A percentile compares a stretch with the other conserved stretches of the same genome.
Evolutionary conservation across 495 filamentous ascomycete species (phyloP).

Genomic region (Aspergillus coremiiformis): DNA sequence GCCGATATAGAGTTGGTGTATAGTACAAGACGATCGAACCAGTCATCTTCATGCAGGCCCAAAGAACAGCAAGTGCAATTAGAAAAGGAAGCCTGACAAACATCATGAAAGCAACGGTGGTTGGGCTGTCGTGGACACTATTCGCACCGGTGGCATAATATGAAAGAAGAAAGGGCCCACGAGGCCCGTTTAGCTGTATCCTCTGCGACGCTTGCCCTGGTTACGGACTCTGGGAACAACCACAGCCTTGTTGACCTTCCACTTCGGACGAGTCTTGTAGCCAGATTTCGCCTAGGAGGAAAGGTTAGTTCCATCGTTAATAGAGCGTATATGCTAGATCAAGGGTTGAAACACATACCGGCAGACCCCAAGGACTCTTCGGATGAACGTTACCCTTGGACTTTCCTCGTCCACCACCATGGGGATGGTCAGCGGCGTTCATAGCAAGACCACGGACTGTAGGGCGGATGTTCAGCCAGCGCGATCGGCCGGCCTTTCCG

Average conservation of each 20-base stretch:
- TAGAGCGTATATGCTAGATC: background rate
- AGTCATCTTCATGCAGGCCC: constrained; percentile 4
- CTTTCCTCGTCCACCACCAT: constrained; percentile 97
- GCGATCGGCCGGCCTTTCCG: constrained; percentile 85
- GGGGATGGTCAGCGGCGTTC: constrained; percentile 95
- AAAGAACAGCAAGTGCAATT: constrained; percentile 4
- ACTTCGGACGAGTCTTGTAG: constrained; percentile 81
- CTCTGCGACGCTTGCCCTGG: constrained; percentile 60
- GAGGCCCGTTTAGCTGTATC: constrained; percentile 31
- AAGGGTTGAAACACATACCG: constrained; percentile 54
- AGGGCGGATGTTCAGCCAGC: constrained; percentile 89
- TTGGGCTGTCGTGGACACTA: background rate
- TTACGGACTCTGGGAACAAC: constrained; percentile 67
- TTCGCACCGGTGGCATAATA: constrained; percentile 12
- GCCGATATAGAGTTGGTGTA: constrained; percentile 20
- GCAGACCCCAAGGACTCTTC: constrained; percentile 90
- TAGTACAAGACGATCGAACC: constrained; percentile 18
- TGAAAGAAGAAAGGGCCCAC: constrained; percentile 8
- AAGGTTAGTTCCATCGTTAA: constrained; percentile 14
- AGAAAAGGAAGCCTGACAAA: background rate
- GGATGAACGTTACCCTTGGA: constrained; percentile 95
- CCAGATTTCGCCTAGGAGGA: constrained; percentile 74
- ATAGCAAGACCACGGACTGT: constrained; percentile 96
- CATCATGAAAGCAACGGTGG: background rate
- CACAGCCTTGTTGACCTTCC: constrained; percentile 75